These are phyloP conservation scores for Metschnikowia kofuensis DNA, from an alignment of 805 yeast species.

Conservation along the genomic window DNA sequence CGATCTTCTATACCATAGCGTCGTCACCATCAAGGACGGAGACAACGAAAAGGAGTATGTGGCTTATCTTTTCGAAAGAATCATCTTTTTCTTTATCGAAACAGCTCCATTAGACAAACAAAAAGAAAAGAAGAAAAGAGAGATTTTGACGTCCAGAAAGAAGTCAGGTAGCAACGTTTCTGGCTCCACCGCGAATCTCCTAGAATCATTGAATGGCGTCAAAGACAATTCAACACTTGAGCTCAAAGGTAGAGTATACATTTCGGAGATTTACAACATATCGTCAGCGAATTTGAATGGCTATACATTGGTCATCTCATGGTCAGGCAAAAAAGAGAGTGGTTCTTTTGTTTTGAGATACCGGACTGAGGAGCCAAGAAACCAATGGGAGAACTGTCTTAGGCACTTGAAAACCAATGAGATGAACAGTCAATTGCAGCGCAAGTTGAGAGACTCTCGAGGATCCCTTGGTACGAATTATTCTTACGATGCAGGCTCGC, in stretches of 20 bases:
- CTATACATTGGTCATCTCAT: conserved; percentile 61
- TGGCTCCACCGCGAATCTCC: conserved; percentile 36
- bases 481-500: conserved; percentile 22
- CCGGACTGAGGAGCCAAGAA: conserved; percentile 76
- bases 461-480: conserved; percentile 25
- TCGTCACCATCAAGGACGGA: conserved; percentile 64
- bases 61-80: conserved; percentile 79
- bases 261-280: conserved; percentile 55
- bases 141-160: conserved; percentile 46
- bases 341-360: conserved; percentile 83
- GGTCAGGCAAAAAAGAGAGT: conserved; percentile 85
- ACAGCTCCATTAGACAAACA: conserved; percentile 24
- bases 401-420: conserved; percentile 45
- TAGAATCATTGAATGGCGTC: conserved; percentile 32
- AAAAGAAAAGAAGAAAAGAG: conserved; percentile 35
- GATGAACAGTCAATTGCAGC: conserved; percentile 38
- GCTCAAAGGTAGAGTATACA: conserved; percentile 78
- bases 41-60: conserved; percentile 83
- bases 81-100: conserved; percentile 48
- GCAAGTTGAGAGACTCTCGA: conserved; percentile 34
- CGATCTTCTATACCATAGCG: conserved; percentile 72
- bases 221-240: conserved; percentile 40
- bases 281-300: conserved; percentile 41
- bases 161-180: conserved; percentile 44
- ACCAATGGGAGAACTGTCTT: conserved; percentile 76